Percentiles rank a stretch among this genome's conserved stretches.
phyloP scores from a whole-genome alignment of 2,329 filamentous ascomycete species.

The Claviceps purpurea region DNA sequence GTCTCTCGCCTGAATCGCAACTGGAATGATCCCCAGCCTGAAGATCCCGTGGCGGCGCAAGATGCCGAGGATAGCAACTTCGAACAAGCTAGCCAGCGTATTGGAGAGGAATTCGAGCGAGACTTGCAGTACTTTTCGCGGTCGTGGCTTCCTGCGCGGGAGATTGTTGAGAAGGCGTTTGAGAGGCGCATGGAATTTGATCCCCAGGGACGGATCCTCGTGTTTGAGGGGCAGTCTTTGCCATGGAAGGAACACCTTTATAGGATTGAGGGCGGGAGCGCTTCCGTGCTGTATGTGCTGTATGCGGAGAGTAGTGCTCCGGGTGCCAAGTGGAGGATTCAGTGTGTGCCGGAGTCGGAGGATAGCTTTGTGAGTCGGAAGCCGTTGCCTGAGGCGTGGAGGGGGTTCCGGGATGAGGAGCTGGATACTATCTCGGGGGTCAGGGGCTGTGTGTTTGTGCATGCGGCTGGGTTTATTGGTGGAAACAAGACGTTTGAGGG shows the following conservation, averaged over 20 bases:
- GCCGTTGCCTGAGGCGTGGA: slow-evolving; percentile 81
- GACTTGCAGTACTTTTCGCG: slow-evolving; percentile 63
- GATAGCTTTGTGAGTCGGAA: slow-evolving; percentile 88
- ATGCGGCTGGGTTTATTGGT: slow-evolving; percentile 91
- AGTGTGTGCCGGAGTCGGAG: slow-evolving; percentile 73
- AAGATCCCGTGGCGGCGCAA: slow-evolving; percentile 44
- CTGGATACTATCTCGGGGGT: slow-evolving; percentile 60
- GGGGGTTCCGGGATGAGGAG: slow-evolving; percentile 76
- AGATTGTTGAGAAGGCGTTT: slow-evolving; percentile 66
- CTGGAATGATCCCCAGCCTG: slow-evolving; percentile 54
- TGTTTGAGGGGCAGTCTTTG: slow-evolving; percentile 63
- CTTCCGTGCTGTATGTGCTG: slow-evolving; percentile 64
- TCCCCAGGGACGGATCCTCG: slow-evolving; percentile 62
- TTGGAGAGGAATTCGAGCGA: slow-evolving; percentile 77
- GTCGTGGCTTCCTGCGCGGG: slow-evolving; percentile 79
- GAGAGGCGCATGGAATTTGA: slow-evolving; percentile 54
- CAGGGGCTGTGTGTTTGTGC: slow-evolving; percentile 75
- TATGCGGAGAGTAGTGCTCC: slow-evolving; percentile 72
- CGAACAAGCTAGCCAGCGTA: slow-evolving; percentile 60
- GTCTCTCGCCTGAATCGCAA: slow-evolving; percentile 69
- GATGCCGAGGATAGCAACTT: slow-evolving; percentile 72
- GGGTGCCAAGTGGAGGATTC: slow-evolving; percentile 81
- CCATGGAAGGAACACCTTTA: slow-evolving; percentile 98
- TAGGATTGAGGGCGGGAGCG: slow-evolving; percentile 56
- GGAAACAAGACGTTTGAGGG: slow-evolving; percentile 89